These are phyloP conservation scores for Prosopis cineraria DNA, from an alignment of 306 rosid genomes.

Conservation along the genomic window DNA sequence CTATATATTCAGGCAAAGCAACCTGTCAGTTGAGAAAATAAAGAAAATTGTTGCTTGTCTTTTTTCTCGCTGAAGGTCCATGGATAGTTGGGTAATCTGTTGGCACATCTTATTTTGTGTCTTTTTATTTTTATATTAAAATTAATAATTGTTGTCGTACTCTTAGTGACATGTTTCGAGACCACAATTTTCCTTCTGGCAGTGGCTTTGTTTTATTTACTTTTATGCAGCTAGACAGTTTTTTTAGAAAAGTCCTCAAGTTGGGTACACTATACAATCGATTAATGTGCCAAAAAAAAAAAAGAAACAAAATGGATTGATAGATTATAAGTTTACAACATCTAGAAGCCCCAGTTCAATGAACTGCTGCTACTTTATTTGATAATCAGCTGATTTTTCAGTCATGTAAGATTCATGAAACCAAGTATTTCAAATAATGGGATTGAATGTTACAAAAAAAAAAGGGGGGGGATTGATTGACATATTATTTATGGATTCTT, in stretches of 20 bases:
- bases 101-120: conserved; percentile 37
- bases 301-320: no score
- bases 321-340: no score
- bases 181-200: conserved; percentile 43
- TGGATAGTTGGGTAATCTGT: conserved; percentile 40
- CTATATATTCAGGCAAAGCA: conserved; percentile 43
- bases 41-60: conserved; percentile 27
- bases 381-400: no score
- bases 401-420: neutral
- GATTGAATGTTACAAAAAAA: no score
- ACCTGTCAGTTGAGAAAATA: conserved; percentile 34
- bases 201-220: conserved; percentile 38
- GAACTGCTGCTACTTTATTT: no score
- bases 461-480: no score
- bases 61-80: conserved; percentile 42
- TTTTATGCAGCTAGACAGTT: conserved; percentile 23
- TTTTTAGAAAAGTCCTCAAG: neutral
- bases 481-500: no score
- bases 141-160: conserved; percentile 33
- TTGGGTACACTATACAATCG: neutral
- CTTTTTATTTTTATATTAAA: conserved; percentile 6
- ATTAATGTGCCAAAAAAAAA: no score
- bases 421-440: neutral
- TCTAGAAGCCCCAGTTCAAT: no score
- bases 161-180: conserved; percentile 19